Percentiles rank a stretch among this genome's conserved stretches.
These are phyloP conservation scores for Salix koriyanagi DNA, from an alignment of 345 rosid species.

Conservation along the genomic window DNA sequence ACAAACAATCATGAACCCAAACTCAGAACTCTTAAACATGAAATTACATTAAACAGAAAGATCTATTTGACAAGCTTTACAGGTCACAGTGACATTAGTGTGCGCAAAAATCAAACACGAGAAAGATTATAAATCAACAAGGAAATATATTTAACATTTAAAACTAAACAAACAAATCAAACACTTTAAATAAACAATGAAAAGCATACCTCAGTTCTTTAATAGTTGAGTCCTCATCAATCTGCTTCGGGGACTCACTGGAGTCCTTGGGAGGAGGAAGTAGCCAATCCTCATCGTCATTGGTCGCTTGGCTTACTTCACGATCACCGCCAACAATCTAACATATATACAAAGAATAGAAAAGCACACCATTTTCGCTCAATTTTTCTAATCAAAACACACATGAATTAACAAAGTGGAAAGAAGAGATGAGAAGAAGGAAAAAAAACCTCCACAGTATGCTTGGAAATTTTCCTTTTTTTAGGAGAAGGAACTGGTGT, in stretches of 20 bases:
- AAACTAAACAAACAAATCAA: neutral
- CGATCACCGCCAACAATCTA: conserved; percentile 34
- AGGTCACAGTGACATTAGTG: too few relatives aligned
- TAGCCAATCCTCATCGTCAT: conserved; percentile 68
- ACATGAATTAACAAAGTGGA: neutral
- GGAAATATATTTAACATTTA: neutral
- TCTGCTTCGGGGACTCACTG: conserved; percentile 15
- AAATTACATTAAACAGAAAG: neutral
- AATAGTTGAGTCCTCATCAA: conserved; percentile 53
- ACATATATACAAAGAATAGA: neutral
- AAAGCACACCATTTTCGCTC: neutral
- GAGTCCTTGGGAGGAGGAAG: conserved; percentile 56
- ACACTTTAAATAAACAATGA: neutral
- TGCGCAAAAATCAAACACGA: too few relatives aligned
- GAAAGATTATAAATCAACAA: neutral
- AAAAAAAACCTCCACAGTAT: conserved; percentile 22
- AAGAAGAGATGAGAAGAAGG: too few relatives aligned
- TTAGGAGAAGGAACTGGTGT: conserved; percentile 15
- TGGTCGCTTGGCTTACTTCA: conserved; percentile 30
- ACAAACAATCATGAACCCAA: neutral
- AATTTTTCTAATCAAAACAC: neutral
- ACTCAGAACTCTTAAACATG: neutral
- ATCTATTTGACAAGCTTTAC: neutral
- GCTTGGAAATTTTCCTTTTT: conserved; percentile 16
- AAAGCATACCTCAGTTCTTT: conserved; percentile 55